Base-by-base conservation (phyloP, 805 yeast genomes). In the Ogataea paraovalis region DNA sequence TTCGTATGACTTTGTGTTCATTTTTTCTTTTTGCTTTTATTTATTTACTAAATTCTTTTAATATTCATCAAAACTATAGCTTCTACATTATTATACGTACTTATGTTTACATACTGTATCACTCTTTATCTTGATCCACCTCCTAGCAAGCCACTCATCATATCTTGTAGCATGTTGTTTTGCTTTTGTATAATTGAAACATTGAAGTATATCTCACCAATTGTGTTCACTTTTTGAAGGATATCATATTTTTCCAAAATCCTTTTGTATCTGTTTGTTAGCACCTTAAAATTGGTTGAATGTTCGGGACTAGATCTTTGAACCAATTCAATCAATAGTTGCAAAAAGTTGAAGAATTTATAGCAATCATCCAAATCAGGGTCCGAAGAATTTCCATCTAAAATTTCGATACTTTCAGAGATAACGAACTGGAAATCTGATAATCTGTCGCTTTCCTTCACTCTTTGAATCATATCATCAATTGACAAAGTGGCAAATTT, bases 131-230 rank as follows among this genome's bases (percentile, higher is more conserved):
- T 44, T 16, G 50, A 23, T 33, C 61, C 57, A 16, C 81, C 78
- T 27, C 78, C 78, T 42, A 83, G 63, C 37, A 85, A 65, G 23
- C 85, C 82, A 19, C 85, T 78, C 96, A 94, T 87, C 74, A 92
- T 71, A 55, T 81, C 83, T 64, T 80, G 85, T 54, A 86, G 64
- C 57, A 83, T 65, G 58, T 84, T 83, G 2, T 67, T 67, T 51
- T 76, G 82, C 45, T 73, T 75, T 43, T 71, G 78, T 14, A 79
- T 73, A 16, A 65, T 54, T 9, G 63, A 50, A 21, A 60, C 59
- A 22, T 54, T 51, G 51, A 65, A 68, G 48, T 66, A 65, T 3
- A 42, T 36, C 43, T 55, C 55, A 13, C 69, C 67, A 25, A 68
- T 46, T 14, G 52, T 49, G 47, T 68, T 65, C n/a, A 67, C 50